Evolutionary conservation across 208 protist species (phyloP).

Genomic region (Leptomonas seymouri): DNA sequence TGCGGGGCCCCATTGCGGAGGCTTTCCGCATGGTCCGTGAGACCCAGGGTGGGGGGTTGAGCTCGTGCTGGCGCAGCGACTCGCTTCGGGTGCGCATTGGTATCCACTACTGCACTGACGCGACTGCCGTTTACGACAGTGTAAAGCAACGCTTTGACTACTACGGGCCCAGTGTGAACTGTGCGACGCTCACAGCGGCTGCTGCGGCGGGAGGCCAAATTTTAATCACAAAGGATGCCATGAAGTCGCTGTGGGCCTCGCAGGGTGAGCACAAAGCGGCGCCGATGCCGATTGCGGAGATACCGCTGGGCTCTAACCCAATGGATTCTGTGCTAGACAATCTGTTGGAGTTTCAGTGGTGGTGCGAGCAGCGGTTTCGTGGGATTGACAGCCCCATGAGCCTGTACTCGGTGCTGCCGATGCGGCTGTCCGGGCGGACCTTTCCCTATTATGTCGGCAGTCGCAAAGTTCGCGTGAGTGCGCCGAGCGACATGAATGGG

Average conservation of each 20-base stretch:
- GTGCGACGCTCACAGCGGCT: conserved; percentile 34
- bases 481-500: conserved; percentile 5
- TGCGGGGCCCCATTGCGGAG: conserved; percentile 4
- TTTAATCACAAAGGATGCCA: conserved; percentile 1
- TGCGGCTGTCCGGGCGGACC: conserved; percentile 7
- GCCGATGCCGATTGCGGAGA: conserved; percentile 15
- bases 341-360: conserved; percentile 9
- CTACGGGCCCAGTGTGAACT: conserved; percentile 57
- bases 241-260: not conserved
- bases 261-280: not conserved
- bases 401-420: conserved; percentile 7
- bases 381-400: not conserved
- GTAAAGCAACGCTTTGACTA: conserved; percentile 67
- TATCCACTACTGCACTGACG: conserved; percentile 47
- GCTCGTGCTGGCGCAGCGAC: conserved; percentile 20
- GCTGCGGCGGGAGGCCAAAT: conserved; percentile 23
- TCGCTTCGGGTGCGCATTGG: conserved; percentile 44
- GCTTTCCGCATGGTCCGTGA: conserved; percentile 25
- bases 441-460: conserved; percentile 13
- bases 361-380: conserved; percentile 8
- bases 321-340: conserved; percentile 9
- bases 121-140: conserved; percentile 37
- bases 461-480: conserved; percentile 11
- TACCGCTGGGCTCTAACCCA: conserved; percentile 1
- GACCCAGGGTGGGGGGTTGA: conserved; percentile 31